These are phyloP conservation scores for Ehretia macrophylla DNA, from an alignment of 257 asterid genomes.

Conservation along the genomic window DNA sequence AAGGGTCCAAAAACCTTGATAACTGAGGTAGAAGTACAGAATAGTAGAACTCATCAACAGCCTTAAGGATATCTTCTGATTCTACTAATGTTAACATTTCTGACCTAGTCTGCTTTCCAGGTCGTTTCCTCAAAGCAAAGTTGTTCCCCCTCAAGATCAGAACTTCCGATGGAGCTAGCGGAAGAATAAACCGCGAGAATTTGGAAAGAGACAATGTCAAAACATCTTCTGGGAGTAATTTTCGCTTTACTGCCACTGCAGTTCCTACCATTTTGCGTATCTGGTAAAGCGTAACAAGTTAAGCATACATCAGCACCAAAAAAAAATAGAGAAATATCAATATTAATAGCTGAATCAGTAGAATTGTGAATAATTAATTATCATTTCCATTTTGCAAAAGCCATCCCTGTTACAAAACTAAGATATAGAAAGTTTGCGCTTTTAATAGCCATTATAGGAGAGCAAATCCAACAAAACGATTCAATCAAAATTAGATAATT, in stretches of 20 bases:
- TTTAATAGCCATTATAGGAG: too few species aligned
- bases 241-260: conserved; percentile 76
- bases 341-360: conserved; percentile 1
- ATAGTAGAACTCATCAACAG: conserved; percentile 56
- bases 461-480: too few species aligned
- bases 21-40: conserved; percentile 67
- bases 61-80: conserved; percentile 61
- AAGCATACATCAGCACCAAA: conserved; percentile 12
- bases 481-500: too few species aligned
- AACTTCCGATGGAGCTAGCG: conserved; percentile 93
- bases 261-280: conserved; percentile 96
- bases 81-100: conserved; percentile 76
- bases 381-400: neutral
- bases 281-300: conserved; percentile 32
- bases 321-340: neutral
- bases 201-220: conserved; percentile 61
- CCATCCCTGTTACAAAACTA: neutral
- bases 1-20: conserved; percentile 59
- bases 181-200: conserved; percentile 74
- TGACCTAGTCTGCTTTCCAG: conserved; percentile 68
- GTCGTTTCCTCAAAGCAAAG: conserved; percentile 62
- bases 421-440: neutral
- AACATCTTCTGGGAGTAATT: conserved; percentile 67
- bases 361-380: neutral
- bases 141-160: conserved; percentile 69